Evolutionary conservation across 2,329 filamentous ascomycete genomes (phyloP), one percentile per base, ranked within the genome.

Genomic region (Chaetomiaceae sp.): DNA sequence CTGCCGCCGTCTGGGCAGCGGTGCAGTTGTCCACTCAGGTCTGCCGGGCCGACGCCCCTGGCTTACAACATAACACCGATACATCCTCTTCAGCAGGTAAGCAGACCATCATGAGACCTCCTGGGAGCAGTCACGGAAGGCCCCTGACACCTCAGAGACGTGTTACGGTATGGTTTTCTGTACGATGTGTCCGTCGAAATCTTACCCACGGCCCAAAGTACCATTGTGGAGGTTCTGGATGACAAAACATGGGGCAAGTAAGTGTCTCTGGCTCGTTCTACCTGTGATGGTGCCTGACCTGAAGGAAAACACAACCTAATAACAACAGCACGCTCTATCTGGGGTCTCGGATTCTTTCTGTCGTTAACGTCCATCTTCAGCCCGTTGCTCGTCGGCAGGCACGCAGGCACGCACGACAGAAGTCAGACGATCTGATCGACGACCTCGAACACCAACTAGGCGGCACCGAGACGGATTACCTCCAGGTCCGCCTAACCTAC

Each of bases 361-460:
- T 82, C n/a, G 75, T 70, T 12, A 72, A 77, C 39, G 57, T 79
- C 4, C 62, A 63, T 5, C 63, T 77, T 10, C 58, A 65, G 37
- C 49, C 56, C 8, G 34, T 35, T n/a, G 50, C 49, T 25, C 50
- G 19, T 43, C 48, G 53, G 37, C 8, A 34, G 48, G 5, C 49
- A 47, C 44, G 25, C 20, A 40, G 23, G 8, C 65, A 71, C 46
- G 27, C 59, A 8, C 66, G 66, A 27, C 68, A 72, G 41, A 72
- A 68, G 34, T 75, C 80, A 0, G 78, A 83, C 12, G 71, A 77
- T 35, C 66, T 84, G 27, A 79, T 85, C 14, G 72, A 78, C 20
- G 78, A 83, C 50, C 68, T 85, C 10, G 78, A 84, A 59, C 66
- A 69, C 25, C 73, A 82, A 49, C 72, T 85, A 3, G 78, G 79